A percentile compares a stretch with the other conserved stretches of the same genome.
phyloP scores from a whole-genome alignment of 2,329 filamentous ascomycete genomes.

The Zymoseptoria crescenta region DNA sequence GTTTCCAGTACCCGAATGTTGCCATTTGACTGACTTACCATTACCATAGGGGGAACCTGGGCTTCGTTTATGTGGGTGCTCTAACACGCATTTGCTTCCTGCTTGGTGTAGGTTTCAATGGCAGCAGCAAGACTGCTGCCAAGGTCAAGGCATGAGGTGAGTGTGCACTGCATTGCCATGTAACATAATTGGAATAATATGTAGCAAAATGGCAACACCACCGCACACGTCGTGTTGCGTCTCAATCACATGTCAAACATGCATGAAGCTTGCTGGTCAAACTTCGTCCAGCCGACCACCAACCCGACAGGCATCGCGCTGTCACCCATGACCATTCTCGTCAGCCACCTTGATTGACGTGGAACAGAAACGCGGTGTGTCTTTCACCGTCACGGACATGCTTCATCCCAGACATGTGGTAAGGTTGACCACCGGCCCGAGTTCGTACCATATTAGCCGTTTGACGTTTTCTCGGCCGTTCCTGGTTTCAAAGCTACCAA shows the following conservation, averaged over 20 bases:
- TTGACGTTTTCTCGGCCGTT: neutral
- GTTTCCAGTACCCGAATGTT: no score
- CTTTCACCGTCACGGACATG: neutral
- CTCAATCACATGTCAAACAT: neutral
- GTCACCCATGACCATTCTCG: neutral
- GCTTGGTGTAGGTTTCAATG: constrained; percentile 24
- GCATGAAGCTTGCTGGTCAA: neutral
- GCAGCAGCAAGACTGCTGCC: neutral
- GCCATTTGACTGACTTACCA: neutral
- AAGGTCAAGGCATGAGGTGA: neutral
- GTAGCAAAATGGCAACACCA: neutral
- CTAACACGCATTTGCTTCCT: constrained; percentile 27
- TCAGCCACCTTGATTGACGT: no score
- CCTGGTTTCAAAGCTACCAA: neutral
- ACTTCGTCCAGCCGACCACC: neutral
- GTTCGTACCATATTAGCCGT: neutral
- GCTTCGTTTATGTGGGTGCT: constrained; percentile 32
- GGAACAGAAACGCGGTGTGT: neutral
- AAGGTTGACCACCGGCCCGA: neutral
- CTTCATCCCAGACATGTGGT: neutral
- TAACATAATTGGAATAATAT: neutral
- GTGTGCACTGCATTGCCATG: neutral
- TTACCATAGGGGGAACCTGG: constrained; percentile 15
- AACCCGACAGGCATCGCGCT: neutral
- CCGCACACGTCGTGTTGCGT: neutral